Percentiles rank a stretch among this genome's conserved stretches.
Evolutionary conservation across 768 basidiomycete species (phyloP).

Genomic region (Suillus discolor): DNA sequence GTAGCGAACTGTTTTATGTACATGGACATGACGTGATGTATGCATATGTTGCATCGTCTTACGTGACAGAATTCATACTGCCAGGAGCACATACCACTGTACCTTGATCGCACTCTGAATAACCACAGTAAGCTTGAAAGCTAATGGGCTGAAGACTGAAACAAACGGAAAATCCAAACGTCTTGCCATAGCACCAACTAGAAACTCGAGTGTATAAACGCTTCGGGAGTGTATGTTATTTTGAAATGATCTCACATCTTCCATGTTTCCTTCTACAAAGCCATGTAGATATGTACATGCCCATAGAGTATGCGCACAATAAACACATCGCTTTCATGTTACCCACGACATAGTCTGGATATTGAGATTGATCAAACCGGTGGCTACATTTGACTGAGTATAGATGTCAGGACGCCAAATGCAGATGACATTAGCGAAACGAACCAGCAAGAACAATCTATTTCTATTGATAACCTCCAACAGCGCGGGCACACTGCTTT

Average conservation of each 20-base stretch:
- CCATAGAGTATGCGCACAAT: constrained; percentile 60
- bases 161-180: neutral
- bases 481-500: constrained; percentile 46
- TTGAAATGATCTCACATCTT: constrained; percentile 14
- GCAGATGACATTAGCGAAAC: constrained; percentile 28
- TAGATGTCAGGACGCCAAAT: constrained; percentile 2
- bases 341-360: constrained; percentile 76
- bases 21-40: neutral
- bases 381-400: constrained; percentile 80
- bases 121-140: neutral
- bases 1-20: neutral
- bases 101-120: neutral
- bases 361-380: constrained; percentile 81
- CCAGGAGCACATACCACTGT: neutral
- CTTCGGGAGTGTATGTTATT: neutral
- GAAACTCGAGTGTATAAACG: neutral
- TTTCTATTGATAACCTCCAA: constrained; percentile 86
- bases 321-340: constrained; percentile 61
- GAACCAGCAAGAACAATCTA: constrained; percentile 80
- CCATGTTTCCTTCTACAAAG: constrained; percentile 36
- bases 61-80: neutral
- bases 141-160: neutral
- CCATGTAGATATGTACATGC: constrained; percentile 69
- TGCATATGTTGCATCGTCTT: neutral
- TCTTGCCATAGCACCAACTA: too few species aligned